These are phyloP conservation scores for Vicia faba DNA, from an alignment of 306 rosid species.

Conservation along the genomic window DNA sequence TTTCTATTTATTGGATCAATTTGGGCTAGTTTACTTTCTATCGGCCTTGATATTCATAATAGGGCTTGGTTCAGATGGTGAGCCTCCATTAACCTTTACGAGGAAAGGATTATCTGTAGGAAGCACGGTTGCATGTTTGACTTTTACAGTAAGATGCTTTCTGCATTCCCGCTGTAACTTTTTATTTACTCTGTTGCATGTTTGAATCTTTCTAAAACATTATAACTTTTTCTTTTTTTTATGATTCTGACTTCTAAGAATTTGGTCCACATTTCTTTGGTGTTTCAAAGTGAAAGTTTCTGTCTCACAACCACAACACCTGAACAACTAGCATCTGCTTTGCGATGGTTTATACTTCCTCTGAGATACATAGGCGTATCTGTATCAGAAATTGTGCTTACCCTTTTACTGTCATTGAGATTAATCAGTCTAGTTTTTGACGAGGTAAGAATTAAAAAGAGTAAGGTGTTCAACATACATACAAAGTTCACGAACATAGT, in stretches of 20 bases:
- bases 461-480: too few species aligned
- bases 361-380: slow-evolving; percentile 75
- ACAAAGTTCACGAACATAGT: neutral
- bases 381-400: slow-evolving; percentile 87
- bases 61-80: slow-evolving; percentile 93
- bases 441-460: slow-evolving; percentile 76
- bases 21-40: slow-evolving; percentile 84
- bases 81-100: slow-evolving; percentile 81
- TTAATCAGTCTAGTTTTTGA: slow-evolving; percentile 89
- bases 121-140: slow-evolving; percentile 87
- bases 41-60: slow-evolving; percentile 82
- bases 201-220: slow-evolving; percentile 27
- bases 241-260: slow-evolving; percentile 39
- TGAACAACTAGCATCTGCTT: slow-evolving; percentile 86
- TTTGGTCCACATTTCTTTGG: slow-evolving; percentile 50
- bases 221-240: neutral
- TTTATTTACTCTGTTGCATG: neutral
- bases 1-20: slow-evolving; percentile 69
- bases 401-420: slow-evolving; percentile 89
- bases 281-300: slow-evolving; percentile 98
- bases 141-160: slow-evolving; percentile 59
- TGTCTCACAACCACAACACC: slow-evolving; percentile 94
- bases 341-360: slow-evolving; percentile 94
- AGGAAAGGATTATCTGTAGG: slow-evolving; percentile 91
- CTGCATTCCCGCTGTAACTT: neutral